Evolutionary conservation across 345 rosid species (phyloP).

Genomic region (Capsella bursapastoris): DNA sequence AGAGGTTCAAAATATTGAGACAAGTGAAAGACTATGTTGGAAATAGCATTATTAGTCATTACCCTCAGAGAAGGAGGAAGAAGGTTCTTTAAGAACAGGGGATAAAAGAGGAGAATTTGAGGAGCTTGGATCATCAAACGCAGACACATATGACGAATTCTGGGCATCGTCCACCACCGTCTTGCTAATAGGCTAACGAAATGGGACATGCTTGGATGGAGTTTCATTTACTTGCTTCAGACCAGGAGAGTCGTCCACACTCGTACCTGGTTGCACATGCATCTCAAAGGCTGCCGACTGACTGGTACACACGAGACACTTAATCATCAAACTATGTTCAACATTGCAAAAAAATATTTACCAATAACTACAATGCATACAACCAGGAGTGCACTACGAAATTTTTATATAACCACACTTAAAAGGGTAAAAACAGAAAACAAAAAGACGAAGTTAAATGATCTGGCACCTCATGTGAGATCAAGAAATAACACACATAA

Average conservation of each 20-base stretch:
- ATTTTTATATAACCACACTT: conserved; percentile 24
- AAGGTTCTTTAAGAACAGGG: conserved; percentile 85
- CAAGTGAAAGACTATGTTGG: conserved; percentile 19
- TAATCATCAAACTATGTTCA: conserved; percentile 10
- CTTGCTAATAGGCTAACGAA: conserved; percentile 71
- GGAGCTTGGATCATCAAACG: conserved; percentile 65
- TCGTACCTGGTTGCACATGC: conserved; percentile 25
- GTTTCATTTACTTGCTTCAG: conserved; percentile 27
- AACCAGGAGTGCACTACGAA: conserved; percentile 15
- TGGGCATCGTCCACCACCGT: conserved; percentile 66
- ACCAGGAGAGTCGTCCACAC: conserved; percentile 28
- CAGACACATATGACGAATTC: conserved; percentile 54
- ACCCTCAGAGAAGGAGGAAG: conserved; percentile 94
- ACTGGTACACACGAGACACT: conserved; percentile 31
- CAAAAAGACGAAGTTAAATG: not conserved
- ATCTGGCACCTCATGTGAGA: conserved; percentile 14
- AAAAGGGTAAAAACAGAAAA: not conserved
- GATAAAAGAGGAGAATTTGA: conserved; percentile 72
- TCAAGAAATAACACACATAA: conserved; percentile 41
- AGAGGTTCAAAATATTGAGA: conserved; percentile 37
- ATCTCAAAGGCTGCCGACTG: conserved; percentile 25
- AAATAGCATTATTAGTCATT: conserved; percentile 33
- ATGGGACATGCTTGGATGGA: conserved; percentile 65
- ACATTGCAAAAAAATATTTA: conserved; percentile 14
- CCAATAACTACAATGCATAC: conserved; percentile 24